Evolutionary conservation across 805 yeast genomes (phyloP).

Genomic region (Suhomyces xylopsoci): DNA sequence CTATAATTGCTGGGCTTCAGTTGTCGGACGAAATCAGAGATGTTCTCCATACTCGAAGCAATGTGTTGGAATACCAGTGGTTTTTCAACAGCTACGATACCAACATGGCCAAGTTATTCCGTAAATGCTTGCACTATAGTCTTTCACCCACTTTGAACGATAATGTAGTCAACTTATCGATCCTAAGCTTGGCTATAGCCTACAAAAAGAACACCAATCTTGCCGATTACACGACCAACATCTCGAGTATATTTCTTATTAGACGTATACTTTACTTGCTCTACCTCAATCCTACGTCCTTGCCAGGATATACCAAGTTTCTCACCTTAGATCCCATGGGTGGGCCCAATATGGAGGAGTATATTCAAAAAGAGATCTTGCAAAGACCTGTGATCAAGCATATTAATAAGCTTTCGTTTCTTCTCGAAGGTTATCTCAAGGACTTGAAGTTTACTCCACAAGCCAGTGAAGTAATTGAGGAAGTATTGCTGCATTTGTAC

Average conservation of each 20-base stretch:
- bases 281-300: conserved; percentile 12
- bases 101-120: conserved; percentile 25
- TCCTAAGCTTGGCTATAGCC: conserved; percentile 35
- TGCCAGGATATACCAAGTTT: conserved; percentile 16
- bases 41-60: conserved; percentile 27
- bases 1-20: conserved; percentile 45
- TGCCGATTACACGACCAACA: conserved; percentile 16
- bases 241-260: conserved; percentile 19
- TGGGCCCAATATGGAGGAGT: conserved; percentile 11
- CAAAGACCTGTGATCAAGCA: conserved; percentile 47
- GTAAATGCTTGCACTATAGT: conserved; percentile 21
- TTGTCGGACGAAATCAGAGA: conserved; percentile 36
- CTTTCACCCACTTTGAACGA: conserved; percentile 20
- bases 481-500: conserved; percentile 20
- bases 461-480: conserved; percentile 18
- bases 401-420: conserved; percentile 45
- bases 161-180: conserved; percentile 25
- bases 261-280: conserved; percentile 18
- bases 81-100: conserved; percentile 38
- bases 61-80: conserved; percentile 24
- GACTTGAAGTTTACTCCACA: conserved; percentile 10
- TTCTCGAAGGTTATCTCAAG: conserved; percentile 38
- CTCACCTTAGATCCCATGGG: conserved; percentile 10
- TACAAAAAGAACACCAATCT: conserved; percentile 23
- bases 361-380: conserved; percentile 11